phyloP scores from a whole-genome alignment of 1,284 basidiomycete species.

The Fomitiporia mediterranea region DNA sequence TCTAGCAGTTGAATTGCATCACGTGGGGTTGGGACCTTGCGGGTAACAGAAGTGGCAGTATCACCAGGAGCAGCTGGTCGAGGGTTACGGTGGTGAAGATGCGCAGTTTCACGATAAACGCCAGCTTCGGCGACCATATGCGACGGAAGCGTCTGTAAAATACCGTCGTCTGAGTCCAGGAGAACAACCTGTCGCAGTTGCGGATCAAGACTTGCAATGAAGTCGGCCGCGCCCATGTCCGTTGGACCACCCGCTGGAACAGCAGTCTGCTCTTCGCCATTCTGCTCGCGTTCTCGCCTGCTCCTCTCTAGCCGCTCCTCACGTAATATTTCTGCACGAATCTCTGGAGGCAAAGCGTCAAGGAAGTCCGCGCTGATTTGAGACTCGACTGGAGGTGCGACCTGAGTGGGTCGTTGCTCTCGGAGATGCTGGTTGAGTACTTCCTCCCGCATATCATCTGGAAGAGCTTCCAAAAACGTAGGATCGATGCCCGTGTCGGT shows the following conservation, averaged over 20 bases:
- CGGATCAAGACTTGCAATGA: slow-evolving; percentile 85
- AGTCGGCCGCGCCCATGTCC: slow-evolving; percentile 82
- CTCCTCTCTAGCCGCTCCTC: slow-evolving; percentile 85
- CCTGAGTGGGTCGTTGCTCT: slow-evolving; percentile 75
- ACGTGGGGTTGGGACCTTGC: slow-evolving; percentile 54
- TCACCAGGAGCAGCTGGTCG: slow-evolving; percentile 29
- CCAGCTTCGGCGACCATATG: slow-evolving; percentile 82
- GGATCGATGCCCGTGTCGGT: slow-evolving; percentile 99
- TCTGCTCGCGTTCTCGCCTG: slow-evolving; percentile 50
- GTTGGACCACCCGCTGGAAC: slow-evolving; percentile 36
- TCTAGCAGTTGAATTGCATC: slow-evolving; percentile 96
- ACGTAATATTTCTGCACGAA: slow-evolving; percentile 94
- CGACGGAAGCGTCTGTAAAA: slow-evolving; percentile 75
- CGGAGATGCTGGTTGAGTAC: slow-evolving; percentile 97
- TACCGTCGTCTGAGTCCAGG: slow-evolving; percentile 80
- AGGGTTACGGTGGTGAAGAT: slow-evolving; percentile 34
- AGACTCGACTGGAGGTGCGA: slow-evolving; percentile 73
- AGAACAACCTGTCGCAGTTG: slow-evolving; percentile 82
- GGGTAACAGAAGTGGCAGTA: slow-evolving; percentile 34
- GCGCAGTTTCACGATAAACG: slow-evolving; percentile 51
- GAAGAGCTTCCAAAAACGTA: slow-evolving; percentile 94
- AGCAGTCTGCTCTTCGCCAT: slow-evolving; percentile 31
- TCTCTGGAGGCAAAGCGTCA: slow-evolving; percentile 92
- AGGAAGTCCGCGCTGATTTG: slow-evolving; percentile 95
- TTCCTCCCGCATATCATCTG: slow-evolving; percentile 98